phyloP scores from a whole-genome alignment of 768 basidiomycete species.

The Galerina sulciceps region DNA sequence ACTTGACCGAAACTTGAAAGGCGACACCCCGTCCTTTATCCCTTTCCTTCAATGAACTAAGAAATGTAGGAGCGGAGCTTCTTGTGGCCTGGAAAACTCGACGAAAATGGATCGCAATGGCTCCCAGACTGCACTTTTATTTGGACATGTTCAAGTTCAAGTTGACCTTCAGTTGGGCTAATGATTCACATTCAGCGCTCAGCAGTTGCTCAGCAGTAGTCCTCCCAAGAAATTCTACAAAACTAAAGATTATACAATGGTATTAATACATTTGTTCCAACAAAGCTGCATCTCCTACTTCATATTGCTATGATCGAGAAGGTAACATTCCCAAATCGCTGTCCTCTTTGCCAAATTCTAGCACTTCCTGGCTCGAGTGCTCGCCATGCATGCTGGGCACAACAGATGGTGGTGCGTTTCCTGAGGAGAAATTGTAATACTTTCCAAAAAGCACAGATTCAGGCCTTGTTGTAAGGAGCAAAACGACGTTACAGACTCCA shows the following conservation, averaged over 20 bases:
- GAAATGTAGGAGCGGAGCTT: too few species aligned
- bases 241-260: not conserved
- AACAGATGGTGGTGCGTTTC: slow-evolving; percentile 13
- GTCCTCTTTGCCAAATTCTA: slow-evolving; percentile 1
- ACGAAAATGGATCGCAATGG: too few species aligned
- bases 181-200: too few species aligned
- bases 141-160: too few species aligned
- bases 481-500: slow-evolving; percentile 42
- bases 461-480: slow-evolving; percentile 39
- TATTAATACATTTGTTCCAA: not conserved
- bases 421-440: not conserved
- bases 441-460: slow-evolving; percentile 35
- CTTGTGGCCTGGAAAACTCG: too few species aligned
- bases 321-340: slow-evolving; percentile 16
- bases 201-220: not conserved
- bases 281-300: not conserved
- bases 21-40: too few species aligned
- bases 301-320: slow-evolving; percentile 2
- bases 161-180: too few species aligned
- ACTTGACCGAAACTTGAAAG: too few species aligned
- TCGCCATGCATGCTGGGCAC: not conserved
- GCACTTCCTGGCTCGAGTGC: not conserved
- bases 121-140: too few species aligned
- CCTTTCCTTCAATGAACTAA: too few species aligned
- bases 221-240: not conserved